Percentiles rank a stretch among this genome's conserved stretches.
These are phyloP conservation scores for Parathielavia appendiculata DNA, from an alignment of 495 filamentous ascomycete genomes.

Conservation along the genomic window DNA sequence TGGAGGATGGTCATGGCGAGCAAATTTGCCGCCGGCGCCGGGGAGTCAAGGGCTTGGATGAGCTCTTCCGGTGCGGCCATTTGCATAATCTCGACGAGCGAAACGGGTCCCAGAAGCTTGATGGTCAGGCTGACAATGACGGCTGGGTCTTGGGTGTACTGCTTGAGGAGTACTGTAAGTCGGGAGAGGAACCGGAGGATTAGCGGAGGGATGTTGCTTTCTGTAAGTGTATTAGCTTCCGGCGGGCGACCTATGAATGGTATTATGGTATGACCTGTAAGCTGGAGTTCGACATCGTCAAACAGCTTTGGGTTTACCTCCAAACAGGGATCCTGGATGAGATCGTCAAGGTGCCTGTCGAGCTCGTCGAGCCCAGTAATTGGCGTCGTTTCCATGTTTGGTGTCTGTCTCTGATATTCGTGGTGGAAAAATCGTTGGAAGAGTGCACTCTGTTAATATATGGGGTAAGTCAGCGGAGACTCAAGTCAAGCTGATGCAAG, in stretches of 20 bases:
- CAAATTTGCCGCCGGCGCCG: slow-evolving; percentile 60
- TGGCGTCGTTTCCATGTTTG: slow-evolving; percentile 32
- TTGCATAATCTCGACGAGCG: slow-evolving; percentile 48
- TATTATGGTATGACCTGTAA: slow-evolving; percentile 36
- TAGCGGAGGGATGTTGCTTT: slow-evolving; percentile 43
- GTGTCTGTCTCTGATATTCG: not conserved
- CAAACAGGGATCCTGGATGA: slow-evolving; percentile 37
- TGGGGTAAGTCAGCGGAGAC: too few species aligned
- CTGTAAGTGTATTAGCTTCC: slow-evolving; percentile 17
- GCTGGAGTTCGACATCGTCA: slow-evolving; percentile 51
- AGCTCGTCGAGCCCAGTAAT: slow-evolving; percentile 46
- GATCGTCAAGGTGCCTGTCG: slow-evolving; percentile 44
- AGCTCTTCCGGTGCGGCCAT: slow-evolving; percentile 51
- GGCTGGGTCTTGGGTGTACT: slow-evolving; percentile 47
- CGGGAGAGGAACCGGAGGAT: slow-evolving; percentile 46
- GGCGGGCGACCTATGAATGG: not conserved
- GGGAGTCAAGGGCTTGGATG: slow-evolving; percentile 52
- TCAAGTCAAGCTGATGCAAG: too few species aligned
- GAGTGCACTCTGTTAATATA: too few species aligned
- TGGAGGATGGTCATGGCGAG: slow-evolving; percentile 64
- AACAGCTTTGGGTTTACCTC: slow-evolving; percentile 44
- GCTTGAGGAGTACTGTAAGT: slow-evolving; percentile 45
- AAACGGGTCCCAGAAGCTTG: slow-evolving; percentile 49
- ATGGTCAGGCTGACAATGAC: slow-evolving; percentile 46
- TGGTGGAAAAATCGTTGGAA: not conserved